These are phyloP conservation scores for Talaromyces rugulosus DNA, from an alignment of 2,329 filamentous ascomycete species.

Conservation along the genomic window DNA sequence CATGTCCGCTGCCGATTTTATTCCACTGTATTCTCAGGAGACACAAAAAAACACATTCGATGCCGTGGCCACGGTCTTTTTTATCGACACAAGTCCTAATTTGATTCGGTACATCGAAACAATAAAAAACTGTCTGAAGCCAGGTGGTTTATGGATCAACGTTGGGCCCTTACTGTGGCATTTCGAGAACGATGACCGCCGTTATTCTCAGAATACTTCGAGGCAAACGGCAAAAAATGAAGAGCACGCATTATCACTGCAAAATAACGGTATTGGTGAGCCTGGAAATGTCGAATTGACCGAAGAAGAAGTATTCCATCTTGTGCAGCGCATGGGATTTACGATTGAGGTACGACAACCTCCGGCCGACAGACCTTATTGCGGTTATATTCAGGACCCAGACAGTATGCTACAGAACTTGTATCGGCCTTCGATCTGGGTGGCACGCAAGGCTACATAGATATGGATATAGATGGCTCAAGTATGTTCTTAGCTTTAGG, in stretches of 20 bases:
- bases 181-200: conserved; percentile 62
- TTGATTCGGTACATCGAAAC: conserved; percentile 84
- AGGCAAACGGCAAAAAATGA: conserved; percentile 45
- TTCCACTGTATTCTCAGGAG: conserved; percentile 71
- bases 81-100: conserved; percentile 95
- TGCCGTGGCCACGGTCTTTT: conserved; percentile 86
- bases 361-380: conserved; percentile 51
- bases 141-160: conserved; percentile 81
- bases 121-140: conserved; percentile 70
- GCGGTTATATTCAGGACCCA: conserved; percentile 80
- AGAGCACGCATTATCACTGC: conserved; percentile 3
- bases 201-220: conserved; percentile 16
- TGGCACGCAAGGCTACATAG: conserved; percentile 64
- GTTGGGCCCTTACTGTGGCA: conserved; percentile 92
- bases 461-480: not conserved
- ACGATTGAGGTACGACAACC: conserved; percentile 60
- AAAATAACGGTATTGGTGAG: conserved; percentile 69
- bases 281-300: conserved; percentile 87
- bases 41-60: conserved; percentile 64
- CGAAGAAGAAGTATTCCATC: conserved; percentile 76
- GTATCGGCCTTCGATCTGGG: conserved; percentile 79
- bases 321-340: conserved; percentile 76
- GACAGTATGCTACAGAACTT: conserved; percentile 80
- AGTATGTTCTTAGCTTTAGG: not conserved
- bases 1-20: conserved; percentile 91